phyloP scores from a whole-genome alignment of 495 filamentous ascomycete species.

The Tuber melanosporum region DNA sequence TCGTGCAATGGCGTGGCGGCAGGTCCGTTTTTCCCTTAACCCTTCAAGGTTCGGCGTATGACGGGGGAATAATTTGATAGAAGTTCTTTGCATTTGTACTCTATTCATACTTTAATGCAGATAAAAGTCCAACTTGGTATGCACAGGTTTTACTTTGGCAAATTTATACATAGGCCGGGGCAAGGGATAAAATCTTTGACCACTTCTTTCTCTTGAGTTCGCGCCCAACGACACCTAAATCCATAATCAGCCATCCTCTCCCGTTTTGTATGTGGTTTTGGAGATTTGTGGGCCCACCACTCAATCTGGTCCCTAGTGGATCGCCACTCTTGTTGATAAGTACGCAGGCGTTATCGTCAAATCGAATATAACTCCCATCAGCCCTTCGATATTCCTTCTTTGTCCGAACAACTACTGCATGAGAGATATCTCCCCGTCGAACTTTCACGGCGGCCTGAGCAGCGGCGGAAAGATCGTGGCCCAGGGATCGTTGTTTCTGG shows the following conservation, averaged over 20 bases:
- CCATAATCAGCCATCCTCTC: constrained; percentile 14
- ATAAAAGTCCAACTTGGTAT: constrained; percentile 9
- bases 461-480: constrained; percentile 56
- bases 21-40: constrained; percentile 10
- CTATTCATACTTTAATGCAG: constrained; percentile 2
- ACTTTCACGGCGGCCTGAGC: constrained; percentile 74
- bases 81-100: constrained; percentile 8
- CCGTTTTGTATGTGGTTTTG: not conserved
- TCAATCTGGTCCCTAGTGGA: constrained; percentile 88
- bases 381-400: constrained; percentile 74
- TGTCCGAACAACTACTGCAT: constrained; percentile 91
- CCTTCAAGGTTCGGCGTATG: constrained; percentile 3
- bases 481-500: constrained; percentile 82
- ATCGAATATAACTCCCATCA: constrained; percentile 83
- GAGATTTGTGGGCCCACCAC: constrained; percentile 49
- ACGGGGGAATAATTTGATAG: constrained; percentile 3
- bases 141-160: not conserved
- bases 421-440: constrained; percentile 89
- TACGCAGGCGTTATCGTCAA: constrained; percentile 98
- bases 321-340: constrained; percentile 96
- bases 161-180: constrained; percentile 78
- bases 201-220: constrained; percentile 85
- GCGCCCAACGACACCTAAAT: constrained; percentile 67
- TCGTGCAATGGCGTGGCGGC: constrained; percentile 10
- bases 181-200: constrained; percentile 96